Conservation (phyloP, 2,329 filamentous ascomycete genomes). For the Nothophoma quercina region DNA sequence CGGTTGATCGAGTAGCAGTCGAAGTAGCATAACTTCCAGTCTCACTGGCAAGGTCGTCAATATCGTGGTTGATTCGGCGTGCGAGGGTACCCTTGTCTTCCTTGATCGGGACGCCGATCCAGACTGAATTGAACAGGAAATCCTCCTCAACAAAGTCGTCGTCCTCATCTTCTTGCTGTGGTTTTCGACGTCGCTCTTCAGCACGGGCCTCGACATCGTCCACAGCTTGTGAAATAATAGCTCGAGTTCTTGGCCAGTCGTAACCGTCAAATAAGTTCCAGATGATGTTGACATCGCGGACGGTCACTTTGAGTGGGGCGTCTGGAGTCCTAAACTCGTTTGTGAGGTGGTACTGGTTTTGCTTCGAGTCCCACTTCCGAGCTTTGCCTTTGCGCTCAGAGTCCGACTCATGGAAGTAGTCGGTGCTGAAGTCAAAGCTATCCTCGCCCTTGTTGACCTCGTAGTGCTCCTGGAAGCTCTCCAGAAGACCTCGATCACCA, state of each 20-base stretch:
- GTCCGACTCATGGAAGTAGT: constrained; percentile 73
- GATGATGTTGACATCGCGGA: constrained; percentile 90
- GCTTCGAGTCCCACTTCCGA: constrained; percentile 80
- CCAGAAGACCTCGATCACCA: constrained; percentile 52
- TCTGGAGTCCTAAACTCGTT: constrained; percentile 67
- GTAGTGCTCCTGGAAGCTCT: constrained; percentile 62
- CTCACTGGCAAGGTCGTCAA: constrained; percentile 86
- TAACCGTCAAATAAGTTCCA: constrained; percentile 99
- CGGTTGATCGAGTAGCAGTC: constrained; percentile 46
- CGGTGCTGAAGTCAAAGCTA: constrained; percentile 76
- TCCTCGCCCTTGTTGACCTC: constrained; percentile 64
- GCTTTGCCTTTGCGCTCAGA: constrained; percentile 70
- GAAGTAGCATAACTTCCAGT: constrained; percentile 87
- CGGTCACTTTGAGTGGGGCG: constrained; percentile 77
- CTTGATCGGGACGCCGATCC: constrained; percentile 89
- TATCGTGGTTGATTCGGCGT: constrained; percentile 83
- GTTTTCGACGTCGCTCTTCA: constrained; percentile 71
- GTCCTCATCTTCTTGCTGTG: constrained; percentile 68
- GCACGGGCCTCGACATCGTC: constrained; percentile 85
- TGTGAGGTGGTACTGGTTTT: constrained; percentile 75
- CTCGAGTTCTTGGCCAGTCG: constrained; percentile 89
- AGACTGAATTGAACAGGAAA: constrained; percentile 98
- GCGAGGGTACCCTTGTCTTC: constrained; percentile 83
- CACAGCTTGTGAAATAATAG: constrained; percentile 86
- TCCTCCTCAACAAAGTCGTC: constrained; percentile 80